Base-by-base conservation (phyloP, 768 basidiomycete species). In the Mycena metata region DNA sequence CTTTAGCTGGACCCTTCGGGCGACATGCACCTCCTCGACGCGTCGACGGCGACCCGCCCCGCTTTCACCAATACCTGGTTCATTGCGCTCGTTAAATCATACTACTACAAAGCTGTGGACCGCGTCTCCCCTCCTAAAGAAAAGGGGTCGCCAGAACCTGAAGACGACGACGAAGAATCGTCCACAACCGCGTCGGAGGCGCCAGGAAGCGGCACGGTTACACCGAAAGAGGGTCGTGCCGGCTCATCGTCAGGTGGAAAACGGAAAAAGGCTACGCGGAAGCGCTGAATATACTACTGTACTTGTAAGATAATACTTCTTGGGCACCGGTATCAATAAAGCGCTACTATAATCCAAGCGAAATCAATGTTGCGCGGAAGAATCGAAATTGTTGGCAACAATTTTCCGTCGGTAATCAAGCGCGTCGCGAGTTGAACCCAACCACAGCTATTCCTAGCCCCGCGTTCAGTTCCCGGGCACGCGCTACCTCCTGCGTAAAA, bases 61-160 rank as follows among this genome's bases (percentile, higher is more conserved):
- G 82, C 85, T 9, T 69, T 93, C 33, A 77, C 76, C 36, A 82
- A 85, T 58, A 95, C 94, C 5, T 96, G 94, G 94, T 90, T 91
- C 73, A 72, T 90, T 66, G 74, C 82, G 16, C 77, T 92, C 26
- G 69, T 86, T 66, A 78, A 72, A 63, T 79, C 74, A 8, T 72
- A 83, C 30, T 70, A 76, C 62, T 33, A 61, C 47, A 81, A 79
- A 60, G 65, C 76, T 39, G 67, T 76, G 9, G 73, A 75, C 21
- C 78, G 76, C 35, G 50, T 70, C 50, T 65, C 68, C 5, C 58
- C 66, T 16, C 21, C 64, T 5, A 67, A 67, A 13, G 74, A 79
- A 17, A 74, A 75, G 24, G 36, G 64, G 9, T 74, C 69, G 10
- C 65, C 65, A 43, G 79, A 79, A 21, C 75, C 76, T 11, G 82